phyloP scores from a whole-genome alignment of 805 yeast species.

The Clavispora vitiphila region DNA sequence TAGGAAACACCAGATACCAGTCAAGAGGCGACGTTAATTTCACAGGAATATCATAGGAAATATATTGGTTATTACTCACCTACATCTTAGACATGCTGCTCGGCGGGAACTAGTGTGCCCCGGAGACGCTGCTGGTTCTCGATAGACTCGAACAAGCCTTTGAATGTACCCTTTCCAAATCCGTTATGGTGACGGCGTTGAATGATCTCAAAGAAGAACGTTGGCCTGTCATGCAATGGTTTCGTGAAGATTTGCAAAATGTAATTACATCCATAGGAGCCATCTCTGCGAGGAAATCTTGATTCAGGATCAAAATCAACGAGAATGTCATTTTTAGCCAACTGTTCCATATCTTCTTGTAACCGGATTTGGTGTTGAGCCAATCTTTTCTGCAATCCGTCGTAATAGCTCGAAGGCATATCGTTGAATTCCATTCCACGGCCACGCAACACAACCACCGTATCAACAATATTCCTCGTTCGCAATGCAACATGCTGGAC shows the following conservation, averaged over 20 bases:
- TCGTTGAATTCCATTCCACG: constrained; percentile 69
- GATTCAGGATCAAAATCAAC: constrained; percentile 68
- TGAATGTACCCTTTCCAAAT: constrained; percentile 86
- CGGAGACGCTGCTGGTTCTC: constrained; percentile 71
- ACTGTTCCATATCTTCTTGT: constrained; percentile 46
- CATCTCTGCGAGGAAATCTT: constrained; percentile 13
- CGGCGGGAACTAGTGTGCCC: constrained; percentile 47
- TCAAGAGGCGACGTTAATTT: too few species aligned
- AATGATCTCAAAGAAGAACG: constrained; percentile 75
- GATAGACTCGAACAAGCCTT: constrained; percentile 72
- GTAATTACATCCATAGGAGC: constrained; percentile 46
- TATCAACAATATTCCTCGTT: constrained; percentile 54
- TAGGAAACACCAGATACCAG: too few species aligned
- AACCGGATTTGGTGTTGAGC: constrained; percentile 39
- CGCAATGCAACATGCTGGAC: constrained; percentile 76
- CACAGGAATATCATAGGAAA: neutral
- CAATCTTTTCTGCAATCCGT: constrained; percentile 42
- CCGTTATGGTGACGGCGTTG: constrained; percentile 79
- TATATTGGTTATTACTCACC: neutral
- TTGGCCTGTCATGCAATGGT: constrained; percentile 74
- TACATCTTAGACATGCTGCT: too few species aligned
- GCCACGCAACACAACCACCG: constrained; percentile 48
- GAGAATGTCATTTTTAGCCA: constrained; percentile 53
- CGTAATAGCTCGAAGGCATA: constrained; percentile 57
- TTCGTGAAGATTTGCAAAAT: constrained; percentile 75